A percentile compares a stretch with the other conserved stretches of the same genome.
These are phyloP conservation scores for Corynascus novoguineensis DNA, from an alignment of 495 filamentous ascomycete species.

Conservation along the genomic window DNA sequence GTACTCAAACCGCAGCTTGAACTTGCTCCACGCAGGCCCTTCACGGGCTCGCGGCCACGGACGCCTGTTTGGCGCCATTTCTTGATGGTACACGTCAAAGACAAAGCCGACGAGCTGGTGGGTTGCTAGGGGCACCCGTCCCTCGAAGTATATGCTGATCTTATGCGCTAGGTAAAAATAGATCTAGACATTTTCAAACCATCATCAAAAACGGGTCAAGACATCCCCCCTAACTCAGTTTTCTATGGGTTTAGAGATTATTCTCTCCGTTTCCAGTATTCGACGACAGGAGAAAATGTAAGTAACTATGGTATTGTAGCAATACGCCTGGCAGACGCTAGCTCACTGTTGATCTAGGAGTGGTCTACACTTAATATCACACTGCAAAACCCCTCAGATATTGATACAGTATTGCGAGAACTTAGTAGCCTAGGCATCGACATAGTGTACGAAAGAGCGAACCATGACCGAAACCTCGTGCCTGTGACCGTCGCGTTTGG, in stretches of 20 bases:
- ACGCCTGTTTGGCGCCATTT: conserved; percentile 17
- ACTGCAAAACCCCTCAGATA: conserved; percentile 15
- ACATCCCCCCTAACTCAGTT: conserved; percentile 6
- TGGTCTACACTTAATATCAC: conserved; percentile 14
- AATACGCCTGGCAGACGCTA: neutral
- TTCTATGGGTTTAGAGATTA: conserved; percentile 2
- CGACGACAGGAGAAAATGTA: conserved; percentile 7
- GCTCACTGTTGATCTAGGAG: neutral
- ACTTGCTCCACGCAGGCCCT: conserved; percentile 15
- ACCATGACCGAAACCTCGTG: neutral
- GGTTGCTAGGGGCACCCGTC: neutral
- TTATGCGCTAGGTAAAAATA: conserved; percentile 14
- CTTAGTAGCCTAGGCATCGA: conserved; percentile 12
- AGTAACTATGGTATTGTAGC: neutral
- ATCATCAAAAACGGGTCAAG: neutral
- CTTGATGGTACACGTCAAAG: conserved; percentile 32
- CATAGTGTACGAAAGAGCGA: neutral
- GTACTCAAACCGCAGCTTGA: conserved; percentile 27
- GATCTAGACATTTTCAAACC: conserved; percentile 17
- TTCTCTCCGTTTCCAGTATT: conserved; percentile 22
- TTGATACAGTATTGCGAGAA: conserved; percentile 15
- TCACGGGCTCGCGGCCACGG: conserved; percentile 14
- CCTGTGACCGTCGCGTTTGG: neutral
- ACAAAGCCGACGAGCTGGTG: conserved; percentile 32
- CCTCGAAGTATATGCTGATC: neutral